Evolutionary conservation across 306 rosid species (phyloP).

Genomic region (Glycine latifolia): DNA sequence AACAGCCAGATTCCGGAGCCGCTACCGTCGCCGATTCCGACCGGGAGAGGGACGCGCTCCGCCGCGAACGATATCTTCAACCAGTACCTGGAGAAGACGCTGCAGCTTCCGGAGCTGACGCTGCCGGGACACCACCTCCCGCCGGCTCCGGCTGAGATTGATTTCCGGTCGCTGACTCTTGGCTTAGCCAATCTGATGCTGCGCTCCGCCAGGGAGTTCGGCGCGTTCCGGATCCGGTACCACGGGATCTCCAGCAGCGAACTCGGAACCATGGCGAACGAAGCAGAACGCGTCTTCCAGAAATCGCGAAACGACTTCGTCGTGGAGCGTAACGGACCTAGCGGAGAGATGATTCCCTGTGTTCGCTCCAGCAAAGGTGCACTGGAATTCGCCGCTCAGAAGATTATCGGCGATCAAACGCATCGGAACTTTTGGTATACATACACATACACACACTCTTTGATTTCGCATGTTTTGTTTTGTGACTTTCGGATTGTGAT

Average conservation of each 20-base stretch:
- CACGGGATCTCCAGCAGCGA: slow-evolving; percentile 67
- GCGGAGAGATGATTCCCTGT: slow-evolving; percentile 59
- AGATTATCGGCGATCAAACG: slow-evolving; percentile 27
- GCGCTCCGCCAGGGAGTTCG: slow-evolving; percentile 57
- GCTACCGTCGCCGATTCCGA: slow-evolving; percentile 84
- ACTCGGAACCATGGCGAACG: slow-evolving; percentile 50
- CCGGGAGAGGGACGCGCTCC: slow-evolving; percentile 72
- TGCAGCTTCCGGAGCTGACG: slow-evolving; percentile 60
- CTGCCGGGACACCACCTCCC: slow-evolving; percentile 51
- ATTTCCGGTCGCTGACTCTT: slow-evolving; percentile 52
- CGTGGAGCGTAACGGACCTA: slow-evolving; percentile 23
- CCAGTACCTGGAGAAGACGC: slow-evolving; percentile 59
- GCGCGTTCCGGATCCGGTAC: slow-evolving; percentile 65
- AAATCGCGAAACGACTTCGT: slow-evolving; percentile 37
- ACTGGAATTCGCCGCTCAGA: slow-evolving; percentile 42
- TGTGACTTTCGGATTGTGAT: slow-evolving; percentile 17
- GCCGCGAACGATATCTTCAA: slow-evolving; percentile 67
- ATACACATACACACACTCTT: too few species aligned
- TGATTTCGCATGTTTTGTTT: background rate
- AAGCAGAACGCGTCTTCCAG: slow-evolving; percentile 50
- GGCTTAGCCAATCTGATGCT: slow-evolving; percentile 45
- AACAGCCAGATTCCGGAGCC: slow-evolving; percentile 49
- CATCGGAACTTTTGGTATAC: slow-evolving; percentile 62
- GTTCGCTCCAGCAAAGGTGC: slow-evolving; percentile 45
- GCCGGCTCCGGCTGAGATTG: slow-evolving; percentile 57